Percentiles rank a stretch among this genome's conserved stretches.
These are phyloP conservation scores for Aspergillus calidoustus DNA, from an alignment of 2,329 filamentous ascomycete species.

Conservation along the genomic window DNA sequence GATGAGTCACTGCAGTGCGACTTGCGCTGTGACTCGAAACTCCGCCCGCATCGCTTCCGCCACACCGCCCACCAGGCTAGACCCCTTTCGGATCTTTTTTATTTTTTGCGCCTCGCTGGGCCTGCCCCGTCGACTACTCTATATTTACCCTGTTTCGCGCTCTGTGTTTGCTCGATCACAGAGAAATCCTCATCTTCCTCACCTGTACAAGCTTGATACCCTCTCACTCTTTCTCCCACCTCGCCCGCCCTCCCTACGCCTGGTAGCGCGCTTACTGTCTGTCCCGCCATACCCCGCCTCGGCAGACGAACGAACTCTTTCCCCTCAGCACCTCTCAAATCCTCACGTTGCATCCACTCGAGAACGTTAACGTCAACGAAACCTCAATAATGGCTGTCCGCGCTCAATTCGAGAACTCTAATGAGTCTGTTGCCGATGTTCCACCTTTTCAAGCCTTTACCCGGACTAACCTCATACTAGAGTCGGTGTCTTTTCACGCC, in stretches of 20 bases:
- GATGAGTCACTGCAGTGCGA: conserved; percentile 19
- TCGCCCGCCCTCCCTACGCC: neutral
- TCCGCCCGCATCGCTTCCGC: neutral
- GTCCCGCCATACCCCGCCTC: conserved; percentile 15
- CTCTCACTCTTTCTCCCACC: conserved; percentile 1
- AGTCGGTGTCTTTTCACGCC: conserved; percentile 93
- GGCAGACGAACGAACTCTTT: conserved; percentile 1
- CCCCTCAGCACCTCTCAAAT: conserved; percentile 8
- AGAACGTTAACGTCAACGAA: neutral
- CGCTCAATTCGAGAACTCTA: conserved; percentile 56
- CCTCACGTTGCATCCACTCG: neutral
- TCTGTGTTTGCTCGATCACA: neutral
- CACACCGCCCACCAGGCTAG: neutral
- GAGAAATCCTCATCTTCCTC: conserved; percentile 5
- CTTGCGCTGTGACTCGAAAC: neutral
- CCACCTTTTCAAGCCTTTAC: neutral
- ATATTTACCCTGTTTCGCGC: conserved; percentile 3
- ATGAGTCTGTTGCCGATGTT: conserved; percentile 43
- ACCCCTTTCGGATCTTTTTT: conserved; percentile 13
- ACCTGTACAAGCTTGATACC: neutral
- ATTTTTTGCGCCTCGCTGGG: conserved; percentile 4
- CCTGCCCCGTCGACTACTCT: conserved; percentile 5
- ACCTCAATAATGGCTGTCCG: conserved; percentile 50
- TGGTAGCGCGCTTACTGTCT: conserved; percentile 1
- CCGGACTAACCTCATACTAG: conserved; percentile 52